Evolutionary conservation across 139 green algal genomes (phyloP), one percentile per base, ranked within the genome.

Genomic region (Chlorella sorokiniana): DNA sequence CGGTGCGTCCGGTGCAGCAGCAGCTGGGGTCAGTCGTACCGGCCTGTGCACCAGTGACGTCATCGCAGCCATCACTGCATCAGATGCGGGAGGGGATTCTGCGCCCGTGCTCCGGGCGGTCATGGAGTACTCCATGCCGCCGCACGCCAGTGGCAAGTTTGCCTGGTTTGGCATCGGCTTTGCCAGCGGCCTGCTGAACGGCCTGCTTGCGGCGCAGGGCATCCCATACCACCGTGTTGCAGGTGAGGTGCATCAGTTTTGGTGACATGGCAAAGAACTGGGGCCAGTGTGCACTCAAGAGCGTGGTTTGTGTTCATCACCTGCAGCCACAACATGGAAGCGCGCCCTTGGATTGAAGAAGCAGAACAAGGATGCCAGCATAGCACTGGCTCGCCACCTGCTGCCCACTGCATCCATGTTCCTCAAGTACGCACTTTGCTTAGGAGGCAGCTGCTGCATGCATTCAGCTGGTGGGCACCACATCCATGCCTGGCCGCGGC

Each of bases 331-430:
- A 7, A 51, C 52, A 0, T 96, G 91, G 92, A 96, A 95, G 84
- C 76, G 76, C 16, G 83, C 90, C 54, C 68, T 96, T 74, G 85
- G 79, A 35, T 79, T 95, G 68, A 81, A 79, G n/a, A 81, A 79
- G 27, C 25, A 72, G 52, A 87, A 88, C 84, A 95, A 96, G 81
- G 89, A 92, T 7, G 91, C 81, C 48, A 91, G 86, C 62, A 65
- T 91, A 48, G 33, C n/a, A 35, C 84, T 95, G 63, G 92, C 92
- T 4, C 44, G 72, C n/a, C 14, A 76, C 11, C 52, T 95, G 1
- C 90, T 91, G 63, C 86, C 89, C 1, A 29, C 65, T 0, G 79
- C 86, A 27, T 64, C 31, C 4, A 3, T 37, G 10, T 76, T 88
- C 8, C 81, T 92, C 29, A 86, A 56, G 89, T 91, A 59, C 72